A percentile compares a stretch with the other conserved stretches of the same genome.
Evolutionary conservation across 1,139 yeast species (phyloP).

Genomic region (Hyphopichia buzzinii): DNA sequence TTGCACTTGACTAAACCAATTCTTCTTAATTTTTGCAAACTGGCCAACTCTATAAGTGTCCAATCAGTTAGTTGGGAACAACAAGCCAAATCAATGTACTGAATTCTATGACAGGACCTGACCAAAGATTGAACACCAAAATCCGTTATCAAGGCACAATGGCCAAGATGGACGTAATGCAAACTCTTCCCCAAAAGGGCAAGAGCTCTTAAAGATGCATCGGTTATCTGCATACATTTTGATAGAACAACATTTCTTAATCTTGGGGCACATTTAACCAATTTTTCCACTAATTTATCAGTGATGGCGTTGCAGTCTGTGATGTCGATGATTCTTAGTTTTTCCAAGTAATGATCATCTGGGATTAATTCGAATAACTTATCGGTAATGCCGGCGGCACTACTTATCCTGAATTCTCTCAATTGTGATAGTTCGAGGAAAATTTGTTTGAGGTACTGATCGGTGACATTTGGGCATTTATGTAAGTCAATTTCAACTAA

Average conservation of each 20-base stretch:
- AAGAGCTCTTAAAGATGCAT: slow-evolving; percentile 71
- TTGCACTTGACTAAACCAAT: slow-evolving; percentile 92
- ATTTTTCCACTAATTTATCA: slow-evolving; percentile 71
- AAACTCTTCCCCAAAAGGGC: slow-evolving; percentile 75
- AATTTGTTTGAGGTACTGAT: slow-evolving; percentile 57
- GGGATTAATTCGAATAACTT: slow-evolving; percentile 51
- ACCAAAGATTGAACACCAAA: slow-evolving; percentile 77
- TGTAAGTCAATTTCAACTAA: slow-evolving; percentile 90
- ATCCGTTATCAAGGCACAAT: slow-evolving; percentile 88
- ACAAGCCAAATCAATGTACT: slow-evolving; percentile 93
- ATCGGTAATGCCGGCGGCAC: slow-evolving; percentile 70
- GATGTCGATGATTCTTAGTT: slow-evolving; percentile 76
- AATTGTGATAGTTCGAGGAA: slow-evolving; percentile 65
- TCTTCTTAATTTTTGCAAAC: slow-evolving; percentile 77
- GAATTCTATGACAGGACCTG: slow-evolving; percentile 77
- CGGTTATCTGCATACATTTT: slow-evolving; percentile 86
- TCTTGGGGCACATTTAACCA: slow-evolving; percentile 78
- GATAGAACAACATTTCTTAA: slow-evolving; percentile 85
- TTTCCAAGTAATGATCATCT: slow-evolving; percentile 40
- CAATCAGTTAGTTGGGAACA: slow-evolving; percentile 87
- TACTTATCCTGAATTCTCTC: slow-evolving; percentile 80
- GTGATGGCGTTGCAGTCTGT: slow-evolving; percentile 83
- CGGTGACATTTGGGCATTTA: slow-evolving; percentile 74
- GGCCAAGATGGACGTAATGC: slow-evolving; percentile 92
- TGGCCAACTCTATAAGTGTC: slow-evolving; percentile 75